Conservation (phyloP, 306 rosid species). For the Pyrus communis region DNA sequence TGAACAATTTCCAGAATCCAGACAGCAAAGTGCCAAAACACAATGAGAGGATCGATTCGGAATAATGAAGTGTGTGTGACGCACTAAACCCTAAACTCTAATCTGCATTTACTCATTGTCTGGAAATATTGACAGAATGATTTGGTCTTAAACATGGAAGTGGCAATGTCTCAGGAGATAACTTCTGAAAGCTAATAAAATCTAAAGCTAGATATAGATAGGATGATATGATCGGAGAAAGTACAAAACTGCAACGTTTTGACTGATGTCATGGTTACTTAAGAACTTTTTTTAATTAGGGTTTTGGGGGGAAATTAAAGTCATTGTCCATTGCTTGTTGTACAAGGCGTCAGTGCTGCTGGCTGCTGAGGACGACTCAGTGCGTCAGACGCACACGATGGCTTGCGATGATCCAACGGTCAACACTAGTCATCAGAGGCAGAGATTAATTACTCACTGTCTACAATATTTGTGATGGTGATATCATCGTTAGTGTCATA, state of each 20-base stretch:
- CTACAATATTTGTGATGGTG: background rate
- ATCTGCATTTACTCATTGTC: background rate
- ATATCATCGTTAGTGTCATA: background rate
- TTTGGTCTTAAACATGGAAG: background rate
- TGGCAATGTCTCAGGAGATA: background rate
- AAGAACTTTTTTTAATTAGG: background rate
- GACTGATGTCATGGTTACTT: background rate
- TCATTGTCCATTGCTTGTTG: background rate
- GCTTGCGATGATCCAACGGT: background rate
- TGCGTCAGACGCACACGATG: background rate
- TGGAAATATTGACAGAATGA: background rate
- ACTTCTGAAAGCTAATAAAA: background rate
- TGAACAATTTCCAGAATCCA: background rate
- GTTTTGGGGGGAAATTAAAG: background rate
- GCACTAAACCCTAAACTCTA: background rate
- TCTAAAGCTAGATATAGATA: background rate
- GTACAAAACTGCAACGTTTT: background rate
- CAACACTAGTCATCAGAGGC: background rate
- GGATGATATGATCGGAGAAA: background rate
- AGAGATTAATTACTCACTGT: background rate
- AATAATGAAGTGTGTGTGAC: background rate
- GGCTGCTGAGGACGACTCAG: background rate
- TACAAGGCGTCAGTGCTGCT: background rate
- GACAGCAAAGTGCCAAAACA: background rate
- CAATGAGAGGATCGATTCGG: background rate